Evolutionary conservation across 768 basidiomycete genomes (phyloP).

Genomic region (Galerina marginata): DNA sequence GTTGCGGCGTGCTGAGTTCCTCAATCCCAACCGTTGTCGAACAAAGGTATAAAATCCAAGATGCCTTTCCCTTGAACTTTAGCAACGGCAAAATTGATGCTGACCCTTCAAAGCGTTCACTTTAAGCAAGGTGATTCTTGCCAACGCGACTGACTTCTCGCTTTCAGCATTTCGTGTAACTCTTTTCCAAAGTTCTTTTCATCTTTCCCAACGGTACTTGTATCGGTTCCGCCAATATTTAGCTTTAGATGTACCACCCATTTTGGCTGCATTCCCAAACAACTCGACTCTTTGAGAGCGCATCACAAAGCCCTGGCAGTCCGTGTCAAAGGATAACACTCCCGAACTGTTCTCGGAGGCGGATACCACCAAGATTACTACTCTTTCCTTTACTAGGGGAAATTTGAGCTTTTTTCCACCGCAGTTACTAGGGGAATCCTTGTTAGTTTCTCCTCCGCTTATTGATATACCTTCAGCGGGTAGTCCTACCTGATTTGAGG

Average conservation of each 20-base stretch:
- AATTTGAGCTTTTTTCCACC: conserved; percentile 88
- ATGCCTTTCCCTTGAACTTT: conserved; percentile 66
- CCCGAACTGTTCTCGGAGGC: no score
- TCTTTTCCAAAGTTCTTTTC: conserved; percentile 84
- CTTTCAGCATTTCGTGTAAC: conserved; percentile 84
- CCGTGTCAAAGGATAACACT: conserved; percentile 57
- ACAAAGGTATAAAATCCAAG: conserved; percentile 67
- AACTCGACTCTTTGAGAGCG: conserved; percentile 82
- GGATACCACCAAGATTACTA: no score
- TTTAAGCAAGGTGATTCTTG: conserved; percentile 60
- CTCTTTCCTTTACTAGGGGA: no score
- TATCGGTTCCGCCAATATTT: conserved; percentile 85
- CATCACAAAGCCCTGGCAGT: conserved; percentile 65
- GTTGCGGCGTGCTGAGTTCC: conserved; percentile 64
- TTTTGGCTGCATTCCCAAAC: conserved; percentile 87
- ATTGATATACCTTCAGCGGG: conserved; percentile 90
- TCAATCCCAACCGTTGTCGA: conserved; percentile 61
- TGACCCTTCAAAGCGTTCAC: conserved; percentile 68
- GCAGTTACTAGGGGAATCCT: conserved; percentile 89
- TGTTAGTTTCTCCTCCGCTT: conserved; percentile 91
- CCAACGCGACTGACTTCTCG: conserved; percentile 72
- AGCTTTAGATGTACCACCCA: conserved; percentile 87
- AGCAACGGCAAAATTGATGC: conserved; percentile 67
- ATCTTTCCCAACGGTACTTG: conserved; percentile 85
- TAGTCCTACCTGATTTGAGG: conserved; percentile 86